Conservation (phyloP, 1,139 yeast species). For the Geotrichum aggregatum region DNA sequence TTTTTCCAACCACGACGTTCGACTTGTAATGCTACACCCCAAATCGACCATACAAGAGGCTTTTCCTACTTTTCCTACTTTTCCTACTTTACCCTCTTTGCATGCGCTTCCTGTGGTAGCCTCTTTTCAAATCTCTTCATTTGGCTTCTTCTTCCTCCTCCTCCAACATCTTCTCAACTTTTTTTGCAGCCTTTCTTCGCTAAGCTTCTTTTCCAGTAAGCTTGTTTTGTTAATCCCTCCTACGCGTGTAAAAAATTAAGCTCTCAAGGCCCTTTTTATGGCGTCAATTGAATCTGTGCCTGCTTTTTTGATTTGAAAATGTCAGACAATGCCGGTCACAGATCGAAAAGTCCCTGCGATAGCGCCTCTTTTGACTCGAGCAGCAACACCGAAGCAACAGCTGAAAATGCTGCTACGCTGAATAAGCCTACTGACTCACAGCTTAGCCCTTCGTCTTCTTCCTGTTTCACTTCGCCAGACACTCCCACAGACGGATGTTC, state of each 20-base stretch:
- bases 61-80: too few species aligned
- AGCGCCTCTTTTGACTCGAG: neutral
- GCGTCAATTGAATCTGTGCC: neutral
- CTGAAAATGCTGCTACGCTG: neutral
- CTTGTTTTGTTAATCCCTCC: too few species aligned
- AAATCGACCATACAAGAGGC: too few species aligned
- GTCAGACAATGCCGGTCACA: neutral
- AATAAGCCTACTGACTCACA: neutral
- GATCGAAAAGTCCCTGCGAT: neutral
- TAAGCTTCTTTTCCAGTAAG: neutral
- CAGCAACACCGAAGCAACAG: neutral
- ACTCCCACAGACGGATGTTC: constrained; percentile 2
- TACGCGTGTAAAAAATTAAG: too few species aligned
- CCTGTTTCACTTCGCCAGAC: neutral
- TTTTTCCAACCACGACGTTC: too few species aligned
- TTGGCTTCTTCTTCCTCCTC: neutral
- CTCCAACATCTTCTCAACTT: neutral
- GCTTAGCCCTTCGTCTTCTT: constrained; percentile 2
- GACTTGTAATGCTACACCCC: too few species aligned
- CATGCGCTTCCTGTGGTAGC: too few species aligned
- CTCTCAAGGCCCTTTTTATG: neutral
- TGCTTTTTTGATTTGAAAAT: neutral
- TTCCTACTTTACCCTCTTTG: neutral
- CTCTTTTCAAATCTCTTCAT: neutral
- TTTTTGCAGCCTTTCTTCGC: neutral